These are phyloP conservation scores for Candida tibetensis DNA, from an alignment of 805 yeast species.

Conservation along the genomic window DNA sequence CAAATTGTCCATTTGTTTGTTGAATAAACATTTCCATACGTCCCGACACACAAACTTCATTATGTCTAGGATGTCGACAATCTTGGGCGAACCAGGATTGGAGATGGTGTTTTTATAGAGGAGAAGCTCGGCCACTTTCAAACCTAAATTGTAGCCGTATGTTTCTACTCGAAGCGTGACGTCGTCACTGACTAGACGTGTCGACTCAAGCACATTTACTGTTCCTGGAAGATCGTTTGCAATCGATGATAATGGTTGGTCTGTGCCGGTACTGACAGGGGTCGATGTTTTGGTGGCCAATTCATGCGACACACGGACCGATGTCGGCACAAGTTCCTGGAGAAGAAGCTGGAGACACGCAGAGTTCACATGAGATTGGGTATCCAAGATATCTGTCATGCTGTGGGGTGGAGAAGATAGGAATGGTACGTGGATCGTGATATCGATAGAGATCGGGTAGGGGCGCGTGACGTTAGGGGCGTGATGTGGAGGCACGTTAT, in stretches of 20 bases:
- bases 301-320: constrained; percentile 58
- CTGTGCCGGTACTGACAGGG: constrained; percentile 21
- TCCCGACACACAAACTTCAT: constrained; percentile 93
- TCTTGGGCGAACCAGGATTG: constrained; percentile 28
- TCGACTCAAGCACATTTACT: constrained; percentile 36
- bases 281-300: constrained; percentile 25
- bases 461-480: too few relatives aligned
- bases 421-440: too few relatives aligned
- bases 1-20: constrained; percentile 87
- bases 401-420: background rate
- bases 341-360: constrained; percentile 61
- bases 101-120: constrained; percentile 34
- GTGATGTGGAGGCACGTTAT: too few relatives aligned
- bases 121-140: constrained; percentile 49
- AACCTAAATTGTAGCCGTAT: constrained; percentile 71
- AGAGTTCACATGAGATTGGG: constrained; percentile 46
- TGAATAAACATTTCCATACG: constrained; percentile 77
- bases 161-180: constrained; percentile 59
- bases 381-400: constrained; percentile 18
- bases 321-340: constrained; percentile 73
- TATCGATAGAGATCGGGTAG: too few relatives aligned
- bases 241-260: constrained; percentile 26
- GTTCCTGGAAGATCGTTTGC: constrained; percentile 42
- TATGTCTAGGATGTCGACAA: constrained; percentile 68
- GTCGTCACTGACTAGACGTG: constrained; percentile 42